Conservation (phyloP, 176 grass and related monocot genomes). For the Oryza glumipatula region DNA sequence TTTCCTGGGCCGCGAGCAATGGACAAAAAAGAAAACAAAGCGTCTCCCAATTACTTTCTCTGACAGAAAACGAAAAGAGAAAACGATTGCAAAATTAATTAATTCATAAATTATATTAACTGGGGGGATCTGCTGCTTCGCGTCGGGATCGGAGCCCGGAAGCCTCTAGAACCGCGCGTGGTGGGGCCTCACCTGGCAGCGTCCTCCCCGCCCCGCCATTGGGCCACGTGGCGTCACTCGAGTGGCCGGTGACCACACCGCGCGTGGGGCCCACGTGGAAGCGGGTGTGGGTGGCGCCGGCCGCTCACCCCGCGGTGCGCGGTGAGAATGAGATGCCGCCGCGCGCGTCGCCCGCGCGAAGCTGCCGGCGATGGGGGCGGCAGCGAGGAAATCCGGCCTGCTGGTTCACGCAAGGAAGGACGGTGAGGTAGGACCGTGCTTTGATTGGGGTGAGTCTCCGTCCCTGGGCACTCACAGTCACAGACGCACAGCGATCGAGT, state of each 20-base stretch:
- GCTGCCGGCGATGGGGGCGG: conserved; percentile 29
- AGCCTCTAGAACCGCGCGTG: conserved; percentile 53
- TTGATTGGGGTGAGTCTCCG: background rate
- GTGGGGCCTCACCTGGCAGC: background rate
- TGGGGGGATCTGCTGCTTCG: conserved; percentile 3
- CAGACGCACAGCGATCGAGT: background rate
- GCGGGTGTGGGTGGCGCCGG: background rate
- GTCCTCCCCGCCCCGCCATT: background rate
- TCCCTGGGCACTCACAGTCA: background rate
- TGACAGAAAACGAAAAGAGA: background rate
- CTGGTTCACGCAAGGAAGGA: background rate
- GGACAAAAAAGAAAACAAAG: background rate
- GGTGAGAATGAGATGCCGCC: background rate
- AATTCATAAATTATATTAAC: background rate
- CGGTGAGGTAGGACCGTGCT: background rate
- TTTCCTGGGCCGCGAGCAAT: conserved; percentile 2
- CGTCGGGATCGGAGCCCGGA: conserved; percentile 41
- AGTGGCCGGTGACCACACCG: conserved; percentile 23
- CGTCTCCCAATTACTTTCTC: background rate
- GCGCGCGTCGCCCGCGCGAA: conserved; percentile 3
- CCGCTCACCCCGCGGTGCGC: conserved; percentile 28
- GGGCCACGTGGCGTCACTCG: conserved; percentile 21
- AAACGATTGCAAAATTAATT: background rate
- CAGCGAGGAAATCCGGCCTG: background rate
- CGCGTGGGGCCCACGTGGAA: background rate